These are phyloP conservation scores for Xylaria sp. DNA, from an alignment of 2,329 filamentous ascomycete genomes.

Conservation along the genomic window DNA sequence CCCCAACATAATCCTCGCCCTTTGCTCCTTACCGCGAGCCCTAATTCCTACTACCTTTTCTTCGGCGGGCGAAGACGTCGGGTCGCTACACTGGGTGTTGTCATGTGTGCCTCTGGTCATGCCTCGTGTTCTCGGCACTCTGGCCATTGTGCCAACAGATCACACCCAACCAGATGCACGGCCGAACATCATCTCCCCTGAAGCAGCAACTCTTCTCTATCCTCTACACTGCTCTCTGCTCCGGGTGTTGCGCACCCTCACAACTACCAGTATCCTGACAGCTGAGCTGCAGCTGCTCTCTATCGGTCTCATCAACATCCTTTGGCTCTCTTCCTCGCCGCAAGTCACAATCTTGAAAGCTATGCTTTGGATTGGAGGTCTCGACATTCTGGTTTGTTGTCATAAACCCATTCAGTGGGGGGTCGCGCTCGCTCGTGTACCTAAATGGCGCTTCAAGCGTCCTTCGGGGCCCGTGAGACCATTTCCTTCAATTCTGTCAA, in stretches of 20 bases:
- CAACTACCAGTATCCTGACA: slow-evolving; percentile 79
- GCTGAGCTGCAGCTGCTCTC: slow-evolving; percentile 87
- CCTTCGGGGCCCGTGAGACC: slow-evolving; percentile 37
- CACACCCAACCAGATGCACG: slow-evolving; percentile 15
- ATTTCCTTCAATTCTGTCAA: slow-evolving; percentile 34
- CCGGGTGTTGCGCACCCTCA: slow-evolving; percentile 69
- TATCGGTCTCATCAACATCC: slow-evolving; percentile 71
- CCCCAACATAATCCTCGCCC: slow-evolving; percentile 74
- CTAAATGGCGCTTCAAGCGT: slow-evolving; percentile 80
- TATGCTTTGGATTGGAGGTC: slow-evolving; percentile 76
- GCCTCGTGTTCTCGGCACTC: slow-evolving; percentile 17
- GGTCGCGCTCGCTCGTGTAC: slow-evolving; percentile 78
- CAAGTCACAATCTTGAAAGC: slow-evolving; percentile 82
- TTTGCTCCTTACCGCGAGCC: slow-evolving; percentile 68
- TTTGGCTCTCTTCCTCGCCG: slow-evolving; percentile 71
- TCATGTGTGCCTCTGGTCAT: slow-evolving; percentile 63
- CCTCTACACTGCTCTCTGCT: slow-evolving; percentile 77
- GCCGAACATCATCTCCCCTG: slow-evolving; percentile 40
- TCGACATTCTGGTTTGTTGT: slow-evolving; percentile 69
- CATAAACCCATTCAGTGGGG: slow-evolving; percentile 74
- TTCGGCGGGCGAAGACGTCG: slow-evolving; percentile 51
- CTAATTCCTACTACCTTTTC: slow-evolving; percentile 60
- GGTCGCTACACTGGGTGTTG: slow-evolving; percentile 71
- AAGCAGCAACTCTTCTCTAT: slow-evolving; percentile 63
- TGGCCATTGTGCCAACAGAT: slow-evolving; percentile 26